Base-by-base conservation (phyloP, 75 land plant species). In the Adiantum capillusveneris region DNA sequence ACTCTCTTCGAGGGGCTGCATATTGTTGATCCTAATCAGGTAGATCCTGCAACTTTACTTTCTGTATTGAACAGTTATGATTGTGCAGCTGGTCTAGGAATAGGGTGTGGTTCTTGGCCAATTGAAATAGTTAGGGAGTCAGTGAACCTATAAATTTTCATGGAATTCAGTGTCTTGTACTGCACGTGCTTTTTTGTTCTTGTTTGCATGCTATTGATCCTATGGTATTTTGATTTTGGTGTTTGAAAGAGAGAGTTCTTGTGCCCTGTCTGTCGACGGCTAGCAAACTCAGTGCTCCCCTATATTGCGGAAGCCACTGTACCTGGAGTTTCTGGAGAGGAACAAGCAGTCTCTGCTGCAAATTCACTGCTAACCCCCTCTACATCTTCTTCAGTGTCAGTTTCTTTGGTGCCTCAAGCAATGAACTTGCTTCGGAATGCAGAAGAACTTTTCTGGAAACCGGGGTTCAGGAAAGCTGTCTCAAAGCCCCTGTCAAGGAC, bases 181-280 rank as follows among this genome's bases (percentile, higher is more conserved):
- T 46, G 49, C 5, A 17, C 49, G 5, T 46, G n/a, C n/a, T n/a
- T n/a, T n/a, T n/a, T n/a, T n/a, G n/a, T n/a, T 13, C 13, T 9
- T 39, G 42, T 39, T 39, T 39, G 42, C n/a, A n/a, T n/a, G n/a
- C n/a, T n/a, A n/a, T n/a, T n/a, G n/a, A n/a, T n/a, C n/a, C n/a
- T n/a, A n/a, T 34, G 9, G 9, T 9, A 34, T 34, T 34, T 34
- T 34, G 37, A 5, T 34, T 9, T 34, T 34, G 3, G 3, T 34
- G 37, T 34, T 3, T 34, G 37, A 9, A 34, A 93, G 98, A 96
- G 98, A 25, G 98, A 93, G 68, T 81, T 89, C 30, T 83, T 93
- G 0, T 93, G 98, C 50, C 98, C 98, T 12, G 87, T 93, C 31
- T 93, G 98, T 46, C 87, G 98, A 0, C 79, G 83, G 34, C 78